phyloP scores from a whole-genome alignment of 345 rosid species.

The Noccaea bulbosa region DNA sequence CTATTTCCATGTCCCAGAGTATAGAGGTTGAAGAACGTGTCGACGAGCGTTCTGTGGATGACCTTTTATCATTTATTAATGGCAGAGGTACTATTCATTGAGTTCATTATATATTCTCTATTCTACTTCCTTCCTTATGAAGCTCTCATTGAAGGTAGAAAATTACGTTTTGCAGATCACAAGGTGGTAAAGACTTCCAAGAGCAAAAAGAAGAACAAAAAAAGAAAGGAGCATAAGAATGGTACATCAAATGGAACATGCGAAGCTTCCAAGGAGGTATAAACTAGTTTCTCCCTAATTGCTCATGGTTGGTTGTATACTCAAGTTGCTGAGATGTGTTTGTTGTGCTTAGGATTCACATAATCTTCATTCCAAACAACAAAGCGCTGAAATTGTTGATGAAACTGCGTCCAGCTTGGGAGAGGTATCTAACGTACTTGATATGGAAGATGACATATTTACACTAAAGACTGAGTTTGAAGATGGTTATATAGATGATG shows the following conservation, averaged over 20 bases:
- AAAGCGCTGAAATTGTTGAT: conserved; percentile 46
- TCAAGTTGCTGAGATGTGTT: conserved; percentile 27
- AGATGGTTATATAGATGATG: conserved; percentile 79
- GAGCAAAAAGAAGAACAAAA: conserved; percentile 72
- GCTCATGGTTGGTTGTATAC: conserved; percentile 30
- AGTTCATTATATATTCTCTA: conserved; percentile 24
- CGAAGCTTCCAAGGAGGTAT: conserved; percentile 55
- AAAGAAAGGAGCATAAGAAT: conserved; percentile 61
- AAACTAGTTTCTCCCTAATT: conserved; percentile 32
- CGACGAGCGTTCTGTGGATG: conserved; percentile 95
- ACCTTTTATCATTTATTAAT: conserved; percentile 82
- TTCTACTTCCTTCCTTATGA: conserved; percentile 43
- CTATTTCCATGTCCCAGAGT: conserved; percentile 51
- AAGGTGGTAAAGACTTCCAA: conserved; percentile 63
- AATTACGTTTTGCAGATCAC: conserved; percentile 59
- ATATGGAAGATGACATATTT: conserved; percentile 49
- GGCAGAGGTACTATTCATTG: conserved; percentile 61
- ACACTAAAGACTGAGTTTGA: conserved; percentile 62
- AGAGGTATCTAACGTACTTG: conserved; percentile 52
- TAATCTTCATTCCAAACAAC: conserved; percentile 46
- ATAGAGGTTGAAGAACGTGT: conserved; percentile 76
- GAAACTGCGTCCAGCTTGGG: conserved; percentile 42
- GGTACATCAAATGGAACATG: conserved; percentile 33
- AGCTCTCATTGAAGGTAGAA: conserved; percentile 32
- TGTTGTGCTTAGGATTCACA: conserved; percentile 54